Conservation (phyloP, 306 rosid species). For the Leucaena leucocephala region DNA sequence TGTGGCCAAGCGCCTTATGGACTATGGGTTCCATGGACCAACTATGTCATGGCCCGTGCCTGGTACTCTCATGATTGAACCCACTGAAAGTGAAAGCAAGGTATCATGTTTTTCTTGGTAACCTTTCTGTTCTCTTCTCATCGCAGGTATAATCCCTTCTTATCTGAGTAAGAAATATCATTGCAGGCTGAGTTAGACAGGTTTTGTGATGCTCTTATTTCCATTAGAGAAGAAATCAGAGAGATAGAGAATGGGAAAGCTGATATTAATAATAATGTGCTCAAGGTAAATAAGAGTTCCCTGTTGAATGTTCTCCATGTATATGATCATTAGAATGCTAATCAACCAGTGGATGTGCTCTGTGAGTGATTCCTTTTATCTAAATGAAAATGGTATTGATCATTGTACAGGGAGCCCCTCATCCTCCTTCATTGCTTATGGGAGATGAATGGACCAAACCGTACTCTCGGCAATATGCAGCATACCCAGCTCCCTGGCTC, state of each 20-base stretch:
- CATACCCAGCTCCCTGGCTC: constrained; percentile 97
- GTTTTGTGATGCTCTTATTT: constrained; percentile 88
- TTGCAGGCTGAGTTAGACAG: constrained; percentile 97
- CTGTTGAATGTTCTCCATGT: neutral
- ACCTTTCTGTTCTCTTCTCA: constrained; percentile 8
- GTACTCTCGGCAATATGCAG: constrained; percentile 93
- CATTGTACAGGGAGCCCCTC: constrained; percentile 84
- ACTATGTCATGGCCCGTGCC: constrained; percentile 99
- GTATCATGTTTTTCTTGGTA: constrained; percentile 41
- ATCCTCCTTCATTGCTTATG: constrained; percentile 97
- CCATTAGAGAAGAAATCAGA: constrained; percentile 85
- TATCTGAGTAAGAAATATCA: constrained; percentile 23
- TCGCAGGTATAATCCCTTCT: constrained; percentile 3
- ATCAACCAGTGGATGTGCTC: neutral
- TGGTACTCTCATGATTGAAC: constrained; percentile 98
- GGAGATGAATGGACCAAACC: constrained; percentile 96
- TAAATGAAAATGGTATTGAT: neutral
- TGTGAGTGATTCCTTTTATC: neutral
- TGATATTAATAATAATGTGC: constrained; percentile 82
- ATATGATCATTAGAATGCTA: constrained; percentile 5
- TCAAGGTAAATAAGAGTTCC: constrained; percentile 59
- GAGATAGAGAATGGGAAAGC: constrained; percentile 93
- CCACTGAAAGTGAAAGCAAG: constrained; percentile 99
- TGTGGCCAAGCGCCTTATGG: constrained; percentile 97
- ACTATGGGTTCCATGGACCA: constrained; percentile 96